Conservation (phyloP, 2,329 filamentous ascomycete genomes). For the Talaromyces sp. region DNA sequence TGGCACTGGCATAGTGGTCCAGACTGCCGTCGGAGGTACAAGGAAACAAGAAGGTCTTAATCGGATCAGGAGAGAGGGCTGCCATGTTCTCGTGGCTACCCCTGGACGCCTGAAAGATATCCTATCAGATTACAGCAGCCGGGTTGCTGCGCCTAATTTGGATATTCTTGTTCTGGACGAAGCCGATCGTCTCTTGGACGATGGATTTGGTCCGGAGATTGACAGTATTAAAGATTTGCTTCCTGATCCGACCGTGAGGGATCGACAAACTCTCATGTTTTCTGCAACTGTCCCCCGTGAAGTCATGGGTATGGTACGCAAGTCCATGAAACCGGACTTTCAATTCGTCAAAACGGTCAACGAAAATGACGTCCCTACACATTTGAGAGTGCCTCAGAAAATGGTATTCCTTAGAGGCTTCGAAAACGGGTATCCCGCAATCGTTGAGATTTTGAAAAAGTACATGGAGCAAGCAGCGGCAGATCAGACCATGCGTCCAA, state of each 20-base stretch:
- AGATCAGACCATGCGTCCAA: constrained; percentile 53
- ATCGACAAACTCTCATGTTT: constrained; percentile 89
- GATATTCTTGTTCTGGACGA: constrained; percentile 62
- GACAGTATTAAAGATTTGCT: constrained; percentile 58
- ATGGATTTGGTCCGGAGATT: constrained; percentile 65
- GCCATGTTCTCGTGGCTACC: constrained; percentile 85
- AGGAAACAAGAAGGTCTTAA: constrained; percentile 66
- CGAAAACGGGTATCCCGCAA: constrained; percentile 70
- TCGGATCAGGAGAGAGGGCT: constrained; percentile 68
- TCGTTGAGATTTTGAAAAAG: constrained; percentile 70
- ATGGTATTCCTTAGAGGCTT: constrained; percentile 64
- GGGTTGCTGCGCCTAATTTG: constrained; percentile 61
- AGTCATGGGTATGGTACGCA: constrained; percentile 73
- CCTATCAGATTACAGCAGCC: constrained; percentile 60
- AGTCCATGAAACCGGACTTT: constrained; percentile 76
- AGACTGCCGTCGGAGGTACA: constrained; percentile 88
- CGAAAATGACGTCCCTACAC: constrained; percentile 77
- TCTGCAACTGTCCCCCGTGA: constrained; percentile 86
- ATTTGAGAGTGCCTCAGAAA: constrained; percentile 78
- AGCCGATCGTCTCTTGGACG: constrained; percentile 64
- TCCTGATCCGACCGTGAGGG: constrained; percentile 59
- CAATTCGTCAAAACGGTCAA: constrained; percentile 87
- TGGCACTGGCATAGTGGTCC: constrained; percentile 64
- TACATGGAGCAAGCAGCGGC: constrained; percentile 48
- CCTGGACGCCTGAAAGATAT: constrained; percentile 84